phyloP scores from a whole-genome alignment of 2,329 filamentous ascomycete genomes.

The Stachybotrys chlorohalonatus region DNA sequence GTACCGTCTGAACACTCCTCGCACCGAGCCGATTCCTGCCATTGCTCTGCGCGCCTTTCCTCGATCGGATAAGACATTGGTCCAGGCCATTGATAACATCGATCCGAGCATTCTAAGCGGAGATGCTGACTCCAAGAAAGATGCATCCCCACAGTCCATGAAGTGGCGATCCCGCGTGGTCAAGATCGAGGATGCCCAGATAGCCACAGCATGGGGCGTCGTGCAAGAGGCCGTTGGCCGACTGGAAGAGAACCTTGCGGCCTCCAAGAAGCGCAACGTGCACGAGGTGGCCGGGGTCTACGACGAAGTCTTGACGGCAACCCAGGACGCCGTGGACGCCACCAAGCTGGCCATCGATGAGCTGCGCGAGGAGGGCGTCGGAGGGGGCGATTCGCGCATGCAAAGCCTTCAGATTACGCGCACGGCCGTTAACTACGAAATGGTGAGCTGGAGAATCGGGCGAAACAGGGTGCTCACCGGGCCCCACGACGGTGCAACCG shows the following conservation, averaged over 20 bases:
- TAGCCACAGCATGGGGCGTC: constrained; percentile 71
- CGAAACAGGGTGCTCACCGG: constrained; percentile 85
- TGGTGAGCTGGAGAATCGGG: constrained; percentile 91
- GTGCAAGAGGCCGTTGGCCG: constrained; percentile 47
- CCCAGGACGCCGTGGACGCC: constrained; percentile 88
- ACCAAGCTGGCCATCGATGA: constrained; percentile 92
- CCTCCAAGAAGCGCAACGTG: constrained; percentile 32
- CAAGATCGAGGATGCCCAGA: constrained; percentile 84
- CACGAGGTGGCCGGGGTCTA: constrained; percentile 77
- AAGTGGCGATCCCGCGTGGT: constrained; percentile 82
- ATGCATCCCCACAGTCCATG: constrained; percentile 60
- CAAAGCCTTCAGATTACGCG: constrained; percentile 88
- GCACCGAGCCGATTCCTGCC: constrained; percentile 70
- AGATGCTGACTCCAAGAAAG: constrained; percentile 37
- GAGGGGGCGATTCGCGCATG: constrained; percentile 77
- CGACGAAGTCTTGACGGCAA: constrained; percentile 80
- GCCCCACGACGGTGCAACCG: constrained; percentile 63
- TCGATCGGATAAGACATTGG: constrained; percentile 49
- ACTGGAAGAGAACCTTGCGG: constrained; percentile 38
- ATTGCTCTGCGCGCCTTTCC: constrained; percentile 77
- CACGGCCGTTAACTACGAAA: constrained; percentile 86
- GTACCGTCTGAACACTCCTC: constrained; percentile 81
- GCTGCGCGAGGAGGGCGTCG: constrained; percentile 70
- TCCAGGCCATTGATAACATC: constrained; percentile 59
- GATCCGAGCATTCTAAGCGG: constrained; percentile 58